Base-by-base conservation (phyloP, 768 basidiomycete species). In the Tulasnella sp. region DNA sequence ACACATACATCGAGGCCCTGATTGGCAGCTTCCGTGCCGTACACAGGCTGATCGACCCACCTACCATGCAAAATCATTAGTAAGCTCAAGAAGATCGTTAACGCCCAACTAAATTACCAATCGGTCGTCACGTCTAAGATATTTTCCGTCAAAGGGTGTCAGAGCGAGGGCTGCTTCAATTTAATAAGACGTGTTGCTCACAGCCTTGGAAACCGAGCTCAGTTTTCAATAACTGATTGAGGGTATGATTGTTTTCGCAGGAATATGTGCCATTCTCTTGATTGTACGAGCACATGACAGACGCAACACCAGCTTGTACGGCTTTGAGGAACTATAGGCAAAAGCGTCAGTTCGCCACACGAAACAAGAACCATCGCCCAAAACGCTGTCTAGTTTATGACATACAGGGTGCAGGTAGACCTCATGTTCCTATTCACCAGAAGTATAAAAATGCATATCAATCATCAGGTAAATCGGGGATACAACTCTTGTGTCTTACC, bases 11-110 rank as follows among this genome's bases (percentile, higher is more conserved):
- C 84, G 11, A 85, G 74, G 17, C 84, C 84, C 30, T 73, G 70
- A 62, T 82, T 82, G 10, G 80, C 79, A 1, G 81, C 77, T 3
- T 76, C 19, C 41, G 52, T 29, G 24, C 51, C 65, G n/a, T 68
- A 79, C 2, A 77, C 41, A 4, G 56, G 80, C 62, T 80, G 77
- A 2, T 82, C 84, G n/a, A 80, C 85, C 64, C 73, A 69, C 34
- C 34, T 38, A 15, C 15, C 34, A 15, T 38, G 15, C 5, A 15
- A 38, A 5, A 15, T 7, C 34, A 38, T 38, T 15, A 7, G 34
- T 38, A 38, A 38, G 34, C 15, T 38, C 7, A 38, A 38, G 15
- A n/a, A n/a, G n/a, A n/a, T n/a, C 34, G 15, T 38, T 38, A 38
- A 38, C 7, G 34, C 34, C 7, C 7, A 15, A 38, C 5, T 38